These are phyloP conservation scores for Boletus reticuloceps DNA, from an alignment of 768 basidiomycete genomes.

Conservation along the genomic window DNA sequence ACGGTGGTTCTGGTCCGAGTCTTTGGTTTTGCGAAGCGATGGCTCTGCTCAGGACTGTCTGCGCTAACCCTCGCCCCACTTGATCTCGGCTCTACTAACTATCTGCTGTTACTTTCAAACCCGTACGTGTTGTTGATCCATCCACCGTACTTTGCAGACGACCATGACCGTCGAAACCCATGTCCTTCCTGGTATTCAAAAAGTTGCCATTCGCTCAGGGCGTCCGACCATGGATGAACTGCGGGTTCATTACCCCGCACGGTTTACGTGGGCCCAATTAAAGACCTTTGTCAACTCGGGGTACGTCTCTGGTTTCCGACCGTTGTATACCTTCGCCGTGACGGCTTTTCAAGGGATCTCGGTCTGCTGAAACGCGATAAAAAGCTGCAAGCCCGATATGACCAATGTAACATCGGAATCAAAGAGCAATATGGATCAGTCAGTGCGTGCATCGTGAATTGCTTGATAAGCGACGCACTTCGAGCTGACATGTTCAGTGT, in stretches of 20 bases:
- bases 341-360: slow-evolving; percentile 55
- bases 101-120: no score
- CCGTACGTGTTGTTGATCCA: no score
- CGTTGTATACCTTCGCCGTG: background rate
- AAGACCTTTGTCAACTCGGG: slow-evolving; percentile 80
- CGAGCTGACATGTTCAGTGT: background rate
- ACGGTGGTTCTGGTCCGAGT: no score
- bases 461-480: no score
- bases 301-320: slow-evolving; percentile 34
- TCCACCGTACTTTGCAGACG: background rate
- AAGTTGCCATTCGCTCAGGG: slow-evolving; percentile 49
- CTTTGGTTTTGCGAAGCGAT: no score
- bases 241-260: slow-evolving; percentile 63
- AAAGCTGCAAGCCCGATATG: slow-evolving; percentile 65
- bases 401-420: slow-evolving; percentile 54
- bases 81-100: no score
- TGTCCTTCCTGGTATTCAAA: background rate
- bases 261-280: slow-evolving; percentile 73
- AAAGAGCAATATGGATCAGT: slow-evolving; percentile 61
- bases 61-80: no score
- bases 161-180: slow-evolving; percentile 20
- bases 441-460: slow-evolving; percentile 40
- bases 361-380: slow-evolving; percentile 76
- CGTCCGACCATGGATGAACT: slow-evolving; percentile 70
- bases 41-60: no score